phyloP scores from a whole-genome alignment of 2,329 filamentous ascomycete genomes.

The Aureobasidium sp. region DNA sequence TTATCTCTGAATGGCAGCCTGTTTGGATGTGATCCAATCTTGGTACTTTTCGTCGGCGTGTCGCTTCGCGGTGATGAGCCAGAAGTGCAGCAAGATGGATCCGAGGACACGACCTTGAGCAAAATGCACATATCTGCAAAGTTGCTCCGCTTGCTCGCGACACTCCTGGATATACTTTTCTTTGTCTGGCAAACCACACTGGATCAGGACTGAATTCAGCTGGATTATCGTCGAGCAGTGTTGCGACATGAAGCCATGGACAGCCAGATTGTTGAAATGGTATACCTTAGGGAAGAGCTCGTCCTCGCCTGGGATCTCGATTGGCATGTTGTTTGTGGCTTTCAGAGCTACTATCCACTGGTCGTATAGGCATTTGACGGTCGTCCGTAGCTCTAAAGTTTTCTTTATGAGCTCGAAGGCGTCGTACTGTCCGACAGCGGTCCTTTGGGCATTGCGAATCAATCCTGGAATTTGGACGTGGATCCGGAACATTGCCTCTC shows the following conservation, averaged over 20 bases:
- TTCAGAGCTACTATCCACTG: not conserved
- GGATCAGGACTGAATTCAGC: slow-evolving; percentile 1
- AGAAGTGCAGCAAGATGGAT: slow-evolving; percentile 6
- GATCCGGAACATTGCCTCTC: slow-evolving; percentile 1
- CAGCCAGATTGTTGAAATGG: slow-evolving; percentile 1
- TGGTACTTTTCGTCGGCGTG: slow-evolving; percentile 1
- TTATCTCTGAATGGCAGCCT: not conserved
- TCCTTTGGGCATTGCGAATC: not conserved
- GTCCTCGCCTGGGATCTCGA: slow-evolving; percentile 5
- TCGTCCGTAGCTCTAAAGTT: not conserved
- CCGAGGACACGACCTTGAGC: not conserved
- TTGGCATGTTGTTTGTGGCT: not conserved
- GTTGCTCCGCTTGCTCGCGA: not conserved
- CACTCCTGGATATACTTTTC: not conserved
- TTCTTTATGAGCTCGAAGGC: not conserved
- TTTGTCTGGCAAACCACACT: not conserved
- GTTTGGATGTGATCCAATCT: not conserved
- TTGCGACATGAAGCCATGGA: slow-evolving; percentile 7
- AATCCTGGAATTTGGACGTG: slow-evolving; percentile 5
- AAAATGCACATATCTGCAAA: not conserved
- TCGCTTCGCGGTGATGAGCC: slow-evolving; percentile 3
- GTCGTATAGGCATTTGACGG: not conserved
- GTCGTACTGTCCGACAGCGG: not conserved
- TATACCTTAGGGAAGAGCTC: not conserved
- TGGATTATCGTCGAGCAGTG: slow-evolving; percentile 1